A percentile compares a stretch with the other conserved stretches of the same genome.
Evolutionary conservation across 2,329 filamentous ascomycete species (phyloP).

Genomic region (Calonectria crousiana): DNA sequence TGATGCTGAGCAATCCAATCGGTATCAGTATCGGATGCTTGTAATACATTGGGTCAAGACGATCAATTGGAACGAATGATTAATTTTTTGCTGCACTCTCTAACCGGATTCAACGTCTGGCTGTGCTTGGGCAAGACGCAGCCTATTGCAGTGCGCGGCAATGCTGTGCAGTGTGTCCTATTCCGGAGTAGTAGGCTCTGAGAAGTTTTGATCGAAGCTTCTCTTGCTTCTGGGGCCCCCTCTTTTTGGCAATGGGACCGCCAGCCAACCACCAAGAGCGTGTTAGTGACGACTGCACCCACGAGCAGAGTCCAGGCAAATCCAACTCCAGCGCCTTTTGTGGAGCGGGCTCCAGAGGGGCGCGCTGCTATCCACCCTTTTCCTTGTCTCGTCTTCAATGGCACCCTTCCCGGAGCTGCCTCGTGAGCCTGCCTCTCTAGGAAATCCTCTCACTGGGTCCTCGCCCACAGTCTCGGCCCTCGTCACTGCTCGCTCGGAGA

Average conservation of each 20-base stretch:
- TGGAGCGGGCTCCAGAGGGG: background rate
- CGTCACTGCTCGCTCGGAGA: slow-evolving; percentile 20
- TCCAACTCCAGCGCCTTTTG: background rate
- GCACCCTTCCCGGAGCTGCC: background rate
- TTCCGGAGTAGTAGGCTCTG: background rate
- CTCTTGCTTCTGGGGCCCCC: slow-evolving; percentile 27
- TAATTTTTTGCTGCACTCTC: background rate
- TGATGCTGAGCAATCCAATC: slow-evolving; percentile 12
- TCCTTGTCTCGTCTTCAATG: slow-evolving; percentile 9
- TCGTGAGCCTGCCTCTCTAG: slow-evolving; percentile 6
- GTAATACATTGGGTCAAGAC: no score
- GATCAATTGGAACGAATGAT: background rate
- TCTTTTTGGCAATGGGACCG: background rate
- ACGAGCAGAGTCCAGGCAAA: background rate
- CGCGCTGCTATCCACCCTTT: slow-evolving; percentile 8
- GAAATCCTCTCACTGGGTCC: slow-evolving; percentile 3
- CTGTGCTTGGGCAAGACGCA: background rate
- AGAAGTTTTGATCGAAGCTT: slow-evolving; percentile 27
- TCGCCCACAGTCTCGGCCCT: slow-evolving; percentile 19
- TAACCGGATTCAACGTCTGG: background rate
- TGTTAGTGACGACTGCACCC: slow-evolving; percentile 4
- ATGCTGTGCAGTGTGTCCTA: background rate
- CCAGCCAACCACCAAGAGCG: background rate
- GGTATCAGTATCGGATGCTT: slow-evolving; percentile 4
- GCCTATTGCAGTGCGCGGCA: background rate